Base-by-base conservation (phyloP, 1,284 basidiomycete species). In the Ustilago crameri region DNA sequence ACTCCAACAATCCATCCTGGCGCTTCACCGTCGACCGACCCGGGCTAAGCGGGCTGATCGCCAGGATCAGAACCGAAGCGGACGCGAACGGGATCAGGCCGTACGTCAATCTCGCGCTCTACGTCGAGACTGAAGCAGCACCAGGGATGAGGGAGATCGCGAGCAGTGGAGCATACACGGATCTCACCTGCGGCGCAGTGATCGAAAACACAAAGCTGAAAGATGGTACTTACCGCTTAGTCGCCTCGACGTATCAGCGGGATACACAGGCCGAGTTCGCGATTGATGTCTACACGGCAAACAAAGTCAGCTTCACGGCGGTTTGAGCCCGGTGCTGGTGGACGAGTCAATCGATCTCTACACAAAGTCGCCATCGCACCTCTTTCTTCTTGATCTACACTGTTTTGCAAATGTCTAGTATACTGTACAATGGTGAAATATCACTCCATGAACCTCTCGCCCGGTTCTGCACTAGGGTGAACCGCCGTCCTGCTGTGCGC, bases 1-100 rank as follows among this genome's bases (percentile, higher is more conserved):
- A 92, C 81, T 80, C 85, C 5, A 80, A 79, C 35, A 94, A 94
- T 79, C 92, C 93, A 0, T 85, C 86, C 3, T 91, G 88, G 76
- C 88, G 89, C 59, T 76, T 95, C 22, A 22, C 7, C 0, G 22
- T 74, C 22, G 49, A 54, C 0, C 9, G 37, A 15, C 34, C 32
- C 0, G 63, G 56, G 5, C 32, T 45, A 8, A 41, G 22, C 8
- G 57, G 27, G 0, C 14, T 69, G 5, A 44, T 48, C 2, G 53
- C 57, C 2, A 44, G 55, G 20, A 49, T 55, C 27, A 48, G 32
- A 22, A 26, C 47, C 8, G 46, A 51, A 20, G 26, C 9, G 7
- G 42, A 34, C 15, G 18, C 14, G 9, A 34, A 22, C 12, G 17
- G 15, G 2, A 40, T 53, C 2, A 34, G 58, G 22, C 65, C 65